Percentiles rank a stretch among this genome's conserved stretches.
phyloP scores from a whole-genome alignment of 2,329 filamentous ascomycete genomes.

The Penicillium sclerotigenum region DNA sequence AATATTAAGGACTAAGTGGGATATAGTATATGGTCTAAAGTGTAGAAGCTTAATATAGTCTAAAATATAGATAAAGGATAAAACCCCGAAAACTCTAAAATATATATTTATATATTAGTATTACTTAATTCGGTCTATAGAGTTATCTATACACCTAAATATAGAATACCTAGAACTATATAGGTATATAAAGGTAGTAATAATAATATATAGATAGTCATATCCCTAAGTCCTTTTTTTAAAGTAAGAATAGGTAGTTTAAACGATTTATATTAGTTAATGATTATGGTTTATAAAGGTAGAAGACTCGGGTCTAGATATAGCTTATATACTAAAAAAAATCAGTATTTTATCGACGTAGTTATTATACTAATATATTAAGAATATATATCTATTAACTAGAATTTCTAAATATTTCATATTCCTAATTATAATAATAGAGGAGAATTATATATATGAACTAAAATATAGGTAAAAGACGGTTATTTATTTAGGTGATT shows the following conservation, averaged over 20 bases:
- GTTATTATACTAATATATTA: too few relatives aligned
- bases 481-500: too few relatives aligned
- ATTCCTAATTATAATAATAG: too few relatives aligned
- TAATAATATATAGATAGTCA: not conserved
- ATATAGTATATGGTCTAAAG: too few relatives aligned
- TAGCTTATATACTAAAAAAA: not conserved
- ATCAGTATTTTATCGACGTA: not conserved
- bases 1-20: too few relatives aligned
- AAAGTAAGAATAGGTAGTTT: not conserved
- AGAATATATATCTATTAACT: too few relatives aligned
- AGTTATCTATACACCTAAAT: not conserved
- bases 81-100: not conserved
- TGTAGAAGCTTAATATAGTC: not conserved
- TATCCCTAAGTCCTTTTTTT: not conserved
- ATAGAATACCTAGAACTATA: not conserved
- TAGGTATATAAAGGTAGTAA: not conserved
- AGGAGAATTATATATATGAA: too few relatives aligned
- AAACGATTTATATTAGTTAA: not conserved
- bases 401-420: too few relatives aligned
- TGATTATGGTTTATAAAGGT: not conserved
- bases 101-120: not conserved
- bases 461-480: too few relatives aligned
- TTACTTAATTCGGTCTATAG: not conserved
- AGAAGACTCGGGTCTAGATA: not conserved
- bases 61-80: not conserved